A percentile compares a stretch with the other conserved stretches of the same genome.
These are phyloP conservation scores for Podospora anserina DNA, from an alignment of 495 filamentous ascomycete genomes.

Conservation along the genomic window DNA sequence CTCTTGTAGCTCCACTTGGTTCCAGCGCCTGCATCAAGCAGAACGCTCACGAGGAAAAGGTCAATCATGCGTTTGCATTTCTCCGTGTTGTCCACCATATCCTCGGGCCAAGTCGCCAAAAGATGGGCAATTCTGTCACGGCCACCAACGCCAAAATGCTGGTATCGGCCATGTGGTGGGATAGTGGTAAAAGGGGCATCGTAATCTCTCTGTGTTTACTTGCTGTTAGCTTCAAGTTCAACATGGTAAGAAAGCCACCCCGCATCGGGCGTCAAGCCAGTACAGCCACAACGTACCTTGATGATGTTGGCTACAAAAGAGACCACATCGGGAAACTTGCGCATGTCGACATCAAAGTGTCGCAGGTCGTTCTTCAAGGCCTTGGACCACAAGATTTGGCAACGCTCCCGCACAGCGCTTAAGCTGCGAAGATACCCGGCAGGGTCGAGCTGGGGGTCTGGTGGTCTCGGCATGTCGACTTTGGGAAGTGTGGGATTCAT, in stretches of 20 bases:
- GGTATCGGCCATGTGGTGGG: constrained; percentile 82
- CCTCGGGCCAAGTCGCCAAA: constrained; percentile 59
- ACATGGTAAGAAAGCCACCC: not conserved
- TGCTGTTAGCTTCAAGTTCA: constrained; percentile 13
- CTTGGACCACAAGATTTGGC: constrained; percentile 66
- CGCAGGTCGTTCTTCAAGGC: constrained; percentile 74
- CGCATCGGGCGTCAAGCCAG: constrained; percentile 1
- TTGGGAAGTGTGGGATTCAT: constrained; percentile 39
- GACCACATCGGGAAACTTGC: constrained; percentile 82
- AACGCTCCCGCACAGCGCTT: constrained; percentile 79
- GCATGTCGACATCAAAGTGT: constrained; percentile 90
- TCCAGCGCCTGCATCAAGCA: constrained; percentile 84
- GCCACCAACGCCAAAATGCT: constrained; percentile 86
- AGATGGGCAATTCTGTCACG: constrained; percentile 70
- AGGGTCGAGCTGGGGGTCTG: constrained; percentile 87
- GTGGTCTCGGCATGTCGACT: constrained; percentile 75
- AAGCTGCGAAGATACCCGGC: constrained; percentile 90
- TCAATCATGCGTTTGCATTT: constrained; percentile 75
- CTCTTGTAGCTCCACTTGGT: constrained; percentile 85
- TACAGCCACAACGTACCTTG: constrained; percentile 61
- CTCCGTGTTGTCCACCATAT: constrained; percentile 63
- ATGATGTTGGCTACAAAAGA: constrained; percentile 94
- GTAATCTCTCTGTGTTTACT: constrained; percentile 68
- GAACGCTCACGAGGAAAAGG: constrained; percentile 83
- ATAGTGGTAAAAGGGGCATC: constrained; percentile 82